Conservation (phyloP, 768 basidiomycete genomes). For the Suillus subluteus region DNA sequence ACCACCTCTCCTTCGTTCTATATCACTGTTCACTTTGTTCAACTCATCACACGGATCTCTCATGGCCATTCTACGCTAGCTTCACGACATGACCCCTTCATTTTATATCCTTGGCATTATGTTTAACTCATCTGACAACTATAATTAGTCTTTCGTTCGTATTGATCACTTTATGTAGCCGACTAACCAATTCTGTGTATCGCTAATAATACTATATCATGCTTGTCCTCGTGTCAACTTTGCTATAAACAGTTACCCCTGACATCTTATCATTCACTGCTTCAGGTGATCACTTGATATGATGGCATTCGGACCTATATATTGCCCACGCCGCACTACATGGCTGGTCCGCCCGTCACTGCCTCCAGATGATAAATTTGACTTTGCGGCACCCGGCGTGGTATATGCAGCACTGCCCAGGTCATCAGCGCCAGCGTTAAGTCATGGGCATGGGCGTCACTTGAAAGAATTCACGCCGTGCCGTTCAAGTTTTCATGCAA, state of each 20-base stretch:
- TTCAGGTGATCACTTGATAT: neutral
- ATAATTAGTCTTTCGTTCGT: constrained; percentile 5
- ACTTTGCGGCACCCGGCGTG: neutral
- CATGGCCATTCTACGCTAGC: neutral
- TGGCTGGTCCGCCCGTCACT: neutral
- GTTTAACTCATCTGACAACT: constrained; percentile 1
- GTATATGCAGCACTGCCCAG: too few relatives aligned
- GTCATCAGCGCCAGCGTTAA: neutral
- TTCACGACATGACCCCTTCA: constrained; percentile 13
- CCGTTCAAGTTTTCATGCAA: too few relatives aligned
- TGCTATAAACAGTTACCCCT: neutral
- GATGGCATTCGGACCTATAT: neutral
- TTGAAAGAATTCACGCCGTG: too few relatives aligned
- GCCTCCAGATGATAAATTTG: neutral
- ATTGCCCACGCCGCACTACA: neutral
- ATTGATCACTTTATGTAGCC: constrained; percentile 6
- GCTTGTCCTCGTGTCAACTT: neutral
- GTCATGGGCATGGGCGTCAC: too few relatives aligned
- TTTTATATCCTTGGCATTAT: neutral
- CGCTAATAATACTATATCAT: neutral
- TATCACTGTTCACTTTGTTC: neutral
- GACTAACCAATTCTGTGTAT: constrained; percentile 18
- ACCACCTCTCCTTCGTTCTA: constrained; percentile 9
- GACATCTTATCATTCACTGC: neutral
- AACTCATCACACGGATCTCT: neutral